These are phyloP conservation scores for Pseudoperonospora humuli DNA, from an alignment of 352 stramenopile genomes.

Conservation along the genomic window DNA sequence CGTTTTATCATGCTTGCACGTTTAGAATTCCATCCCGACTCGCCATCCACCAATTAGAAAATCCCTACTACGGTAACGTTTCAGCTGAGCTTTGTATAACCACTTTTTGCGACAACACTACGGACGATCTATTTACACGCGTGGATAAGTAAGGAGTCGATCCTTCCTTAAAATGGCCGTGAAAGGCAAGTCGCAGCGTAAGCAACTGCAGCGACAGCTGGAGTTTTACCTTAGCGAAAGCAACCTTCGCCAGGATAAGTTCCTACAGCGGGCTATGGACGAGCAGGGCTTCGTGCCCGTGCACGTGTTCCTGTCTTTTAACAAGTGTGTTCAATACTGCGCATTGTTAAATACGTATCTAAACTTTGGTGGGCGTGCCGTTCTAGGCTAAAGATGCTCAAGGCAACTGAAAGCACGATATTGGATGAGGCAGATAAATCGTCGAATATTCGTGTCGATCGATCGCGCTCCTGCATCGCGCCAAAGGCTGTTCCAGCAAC, in stretches of 20 bases:
- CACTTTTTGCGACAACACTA: too few relatives aligned
- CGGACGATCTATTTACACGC: too few relatives aligned
- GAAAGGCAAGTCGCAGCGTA: constrained; percentile 49
- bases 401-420: constrained; percentile 48
- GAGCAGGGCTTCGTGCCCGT: constrained; percentile 46
- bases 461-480: constrained; percentile 31
- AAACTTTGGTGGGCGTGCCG: background rate
- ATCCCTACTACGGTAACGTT: too few relatives aligned
- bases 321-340: constrained; percentile 25
- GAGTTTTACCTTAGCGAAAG: constrained; percentile 77
- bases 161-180: constrained; percentile 19
- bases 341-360: too few relatives aligned
- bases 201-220: constrained; percentile 70
- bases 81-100: too few relatives aligned
- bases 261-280: constrained; percentile 69
- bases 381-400: constrained; percentile 41
- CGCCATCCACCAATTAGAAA: too few relatives aligned
- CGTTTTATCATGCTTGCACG: too few relatives aligned
- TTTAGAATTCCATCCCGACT: too few relatives aligned
- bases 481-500: constrained; percentile 26
- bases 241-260: constrained; percentile 77
- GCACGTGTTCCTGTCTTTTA: constrained; percentile 60
- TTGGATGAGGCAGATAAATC: constrained; percentile 57
- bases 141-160: too few relatives aligned
- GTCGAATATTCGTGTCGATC: constrained; percentile 34